Evolutionary conservation across 306 rosid genomes (phyloP).

Genomic region (Cyclanthera cordifolia): DNA sequence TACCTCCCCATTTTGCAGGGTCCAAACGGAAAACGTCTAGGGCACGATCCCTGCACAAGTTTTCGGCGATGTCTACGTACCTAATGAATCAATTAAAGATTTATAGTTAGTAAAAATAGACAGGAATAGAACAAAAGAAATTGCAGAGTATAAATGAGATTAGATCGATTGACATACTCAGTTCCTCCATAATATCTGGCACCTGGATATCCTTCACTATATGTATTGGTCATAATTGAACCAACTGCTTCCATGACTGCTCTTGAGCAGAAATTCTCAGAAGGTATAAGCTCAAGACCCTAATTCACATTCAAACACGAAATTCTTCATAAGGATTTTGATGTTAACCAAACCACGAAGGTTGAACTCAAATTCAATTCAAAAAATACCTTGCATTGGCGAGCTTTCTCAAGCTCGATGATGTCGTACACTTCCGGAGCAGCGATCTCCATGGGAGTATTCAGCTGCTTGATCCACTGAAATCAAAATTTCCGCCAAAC

Average conservation of each 20-base stretch:
- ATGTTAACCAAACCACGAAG: not conserved
- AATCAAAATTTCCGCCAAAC: not conserved
- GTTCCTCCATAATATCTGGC: constrained; percentile 94
- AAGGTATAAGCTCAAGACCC: constrained; percentile 81
- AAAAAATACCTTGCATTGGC: constrained; percentile 61
- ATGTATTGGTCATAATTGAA: constrained; percentile 80
- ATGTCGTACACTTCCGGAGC: constrained; percentile 72
- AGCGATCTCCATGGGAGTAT: constrained; percentile 51
- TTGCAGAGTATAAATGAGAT: not conserved
- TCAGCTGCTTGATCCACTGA: constrained; percentile 80
- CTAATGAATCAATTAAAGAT: constrained; percentile 23
- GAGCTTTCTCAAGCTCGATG: constrained; percentile 81
- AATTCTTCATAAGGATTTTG: constrained; percentile 19
- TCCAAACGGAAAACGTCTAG: constrained; percentile 66
- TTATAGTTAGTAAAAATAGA: not conserved
- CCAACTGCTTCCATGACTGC: constrained; percentile 95
- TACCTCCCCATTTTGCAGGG: constrained; percentile 96
- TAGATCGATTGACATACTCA: constrained; percentile 41
- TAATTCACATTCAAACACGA: constrained; percentile 15
- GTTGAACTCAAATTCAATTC: not conserved
- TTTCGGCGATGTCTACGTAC: constrained; percentile 82
- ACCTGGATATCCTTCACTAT: constrained; percentile 87
- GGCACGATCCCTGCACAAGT: constrained; percentile 74
- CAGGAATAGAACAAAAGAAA: not conserved
- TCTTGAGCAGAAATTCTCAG: constrained; percentile 67